These are phyloP conservation scores for Tetragonia tetragonoides DNA, from an alignment of 148 eudicot genomes.

Conservation along the genomic window DNA sequence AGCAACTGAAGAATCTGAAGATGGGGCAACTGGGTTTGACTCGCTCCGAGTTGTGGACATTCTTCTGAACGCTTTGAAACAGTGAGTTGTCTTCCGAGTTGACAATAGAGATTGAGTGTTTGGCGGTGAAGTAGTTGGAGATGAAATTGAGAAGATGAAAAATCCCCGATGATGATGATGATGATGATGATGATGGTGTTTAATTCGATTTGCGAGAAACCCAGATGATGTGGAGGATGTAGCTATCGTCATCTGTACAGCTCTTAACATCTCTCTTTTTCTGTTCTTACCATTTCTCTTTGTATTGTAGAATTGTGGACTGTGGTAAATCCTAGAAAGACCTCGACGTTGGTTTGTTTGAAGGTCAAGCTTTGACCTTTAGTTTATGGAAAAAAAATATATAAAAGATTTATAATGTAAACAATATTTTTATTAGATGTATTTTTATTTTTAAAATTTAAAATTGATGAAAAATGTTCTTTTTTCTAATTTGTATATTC, in stretches of 20 bases:
- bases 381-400: too few relatives aligned
- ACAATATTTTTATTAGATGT: too few relatives aligned
- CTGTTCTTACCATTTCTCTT: too few relatives aligned
- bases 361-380: too few relatives aligned
- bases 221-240: constrained; percentile 41
- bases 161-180: constrained; percentile 5
- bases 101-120: constrained; percentile 13
- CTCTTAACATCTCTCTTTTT: constrained; percentile 48
- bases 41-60: constrained; percentile 49
- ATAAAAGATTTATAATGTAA: too few relatives aligned
- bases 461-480: too few relatives aligned
- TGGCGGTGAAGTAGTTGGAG: constrained; percentile 7
- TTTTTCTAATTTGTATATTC: too few relatives aligned
- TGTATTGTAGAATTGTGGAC: too few relatives aligned
- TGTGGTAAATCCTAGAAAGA: too few relatives aligned
- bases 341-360: too few relatives aligned
- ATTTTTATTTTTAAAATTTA: too few relatives aligned
- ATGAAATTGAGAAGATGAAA: constrained; percentile 36
- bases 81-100: constrained; percentile 21
- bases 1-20: constrained; percentile 41
- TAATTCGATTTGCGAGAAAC: constrained; percentile 44
- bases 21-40: constrained; percentile 39
- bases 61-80: constrained; percentile 35
- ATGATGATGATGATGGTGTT: constrained; percentile 24
- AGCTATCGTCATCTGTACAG: constrained; percentile 53